Evolutionary conservation across 2,329 filamentous ascomycete species (phyloP), one percentile per base, ranked within the genome.

Genomic region (Remersonia thermophila): DNA sequence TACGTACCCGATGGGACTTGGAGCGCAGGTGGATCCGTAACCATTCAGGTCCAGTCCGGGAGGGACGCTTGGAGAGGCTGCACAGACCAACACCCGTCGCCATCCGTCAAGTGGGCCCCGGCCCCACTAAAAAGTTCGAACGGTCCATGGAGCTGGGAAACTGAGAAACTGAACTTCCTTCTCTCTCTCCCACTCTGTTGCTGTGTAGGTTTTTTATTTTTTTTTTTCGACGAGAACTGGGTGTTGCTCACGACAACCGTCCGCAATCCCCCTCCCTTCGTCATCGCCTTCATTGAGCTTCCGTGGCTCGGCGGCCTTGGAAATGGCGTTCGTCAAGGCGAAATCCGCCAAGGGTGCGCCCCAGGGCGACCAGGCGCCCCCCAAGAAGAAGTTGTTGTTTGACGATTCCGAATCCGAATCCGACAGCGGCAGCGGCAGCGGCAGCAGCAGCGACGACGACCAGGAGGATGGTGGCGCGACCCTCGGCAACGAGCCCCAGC

Each of bases 301-400:
- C 16, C 4, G 14, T 23, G 18, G 18, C 25, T 28, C 14, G 23
- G 10, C n/a, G 11, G 14, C 14, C 17, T 25, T 27, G 17, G 33
- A 34, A 26, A 44, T 44, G 39, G 35, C 37, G 31, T 35, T 42
- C 11, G 32, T 35, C 33, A 14, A 29, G 14, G 33, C 35, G 16
- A 46, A 40, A 30, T 14, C 27, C 31, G 33, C 41, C 15, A 36
- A 41, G 14, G 25, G 32, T 27, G 37, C 28, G 7, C 13, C 37
- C 27, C 35, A 36, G 5, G 35, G 26, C 16, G 31, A 38, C 28
- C 33, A 28, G 12, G 20, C 9, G 20, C 20, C 20, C 9, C 20
- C 20, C 20, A 23, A 23, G 36, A 71, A 67, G 54, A 64, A 65
- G 49, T 59, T 53, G 20, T 57, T 77, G 23, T 65, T 79, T 33